Evolutionary conservation across 192 early-diverging fungal genomes (phyloP).

Genomic region (Chytriomyces confervae): DNA sequence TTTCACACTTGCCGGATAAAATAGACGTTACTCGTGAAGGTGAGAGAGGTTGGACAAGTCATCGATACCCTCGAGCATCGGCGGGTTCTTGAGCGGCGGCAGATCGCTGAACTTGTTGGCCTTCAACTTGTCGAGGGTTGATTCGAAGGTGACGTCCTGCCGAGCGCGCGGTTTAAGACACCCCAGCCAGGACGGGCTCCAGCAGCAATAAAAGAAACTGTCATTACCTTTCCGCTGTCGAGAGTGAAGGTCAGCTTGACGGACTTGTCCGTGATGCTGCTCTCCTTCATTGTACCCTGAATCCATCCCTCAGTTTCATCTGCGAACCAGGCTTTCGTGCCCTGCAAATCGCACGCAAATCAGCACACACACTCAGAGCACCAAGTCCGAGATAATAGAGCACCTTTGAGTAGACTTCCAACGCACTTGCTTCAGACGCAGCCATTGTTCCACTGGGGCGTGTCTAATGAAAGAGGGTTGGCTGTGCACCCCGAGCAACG

Average conservation of each 20-base stretch:
- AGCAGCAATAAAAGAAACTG: constrained; percentile 49
- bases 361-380: not conserved
- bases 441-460: constrained; percentile 8
- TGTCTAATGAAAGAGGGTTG: no score
- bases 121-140: constrained; percentile 71
- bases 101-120: constrained; percentile 71
- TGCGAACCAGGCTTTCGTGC: constrained; percentile 82
- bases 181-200: not conserved
- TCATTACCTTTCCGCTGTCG: constrained; percentile 58
- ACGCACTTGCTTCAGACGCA: not conserved
- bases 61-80: constrained; percentile 79
- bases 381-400: not conserved
- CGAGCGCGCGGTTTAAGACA: not conserved
- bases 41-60: constrained; percentile 94
- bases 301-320: constrained; percentile 88
- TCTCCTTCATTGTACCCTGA: constrained; percentile 62
- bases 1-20: not conserved
- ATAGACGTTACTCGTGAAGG: constrained; percentile 84
- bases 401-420: constrained; percentile 38
- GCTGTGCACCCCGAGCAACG: no score
- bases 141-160: constrained; percentile 76
- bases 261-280: constrained; percentile 55
- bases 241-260: constrained; percentile 70
- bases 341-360: constrained; percentile 27
- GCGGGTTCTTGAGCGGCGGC: constrained; percentile 93